phyloP scores from a whole-genome alignment of 2,329 filamentous ascomycete species.

The Paecilomyces variotii region DNA sequence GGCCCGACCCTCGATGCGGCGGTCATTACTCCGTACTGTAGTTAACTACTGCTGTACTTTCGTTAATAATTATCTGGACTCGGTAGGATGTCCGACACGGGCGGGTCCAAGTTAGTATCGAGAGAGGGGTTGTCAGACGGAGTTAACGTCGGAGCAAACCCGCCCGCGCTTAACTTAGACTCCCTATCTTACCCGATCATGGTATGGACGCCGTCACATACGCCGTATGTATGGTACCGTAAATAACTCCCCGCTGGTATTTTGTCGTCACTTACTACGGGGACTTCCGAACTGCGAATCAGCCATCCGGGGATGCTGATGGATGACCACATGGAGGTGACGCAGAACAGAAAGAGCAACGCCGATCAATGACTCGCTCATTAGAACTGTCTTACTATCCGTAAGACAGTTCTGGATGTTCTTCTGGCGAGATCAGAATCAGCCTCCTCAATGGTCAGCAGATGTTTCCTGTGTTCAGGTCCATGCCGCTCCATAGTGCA shows the following conservation, averaged over 20 bases:
- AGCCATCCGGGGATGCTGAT: neutral
- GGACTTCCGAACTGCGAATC: neutral
- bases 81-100: neutral
- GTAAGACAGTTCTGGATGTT: neutral
- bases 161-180: neutral
- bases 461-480: too few species aligned
- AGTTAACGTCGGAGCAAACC: neutral
- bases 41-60: neutral
- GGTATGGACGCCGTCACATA: constrained; percentile 10
- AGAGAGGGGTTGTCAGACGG: neutral
- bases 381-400: neutral
- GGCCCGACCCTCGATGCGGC: neutral
- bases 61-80: neutral
- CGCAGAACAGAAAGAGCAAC: neutral
- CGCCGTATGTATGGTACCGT: constrained; percentile 6
- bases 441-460: too few species aligned
- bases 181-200: constrained; percentile 17
- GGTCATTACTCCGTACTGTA: neutral
- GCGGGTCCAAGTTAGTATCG: neutral
- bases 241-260: neutral
- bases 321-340: neutral
- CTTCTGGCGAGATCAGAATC: neutral
- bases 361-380: neutral
- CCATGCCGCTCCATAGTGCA: too few species aligned
- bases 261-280: constrained; percentile 1